Evolutionary conservation across 768 basidiomycete species (phyloP), one percentile per base, ranked within the genome.

Genomic region (Macrolepiota albuminosa): DNA sequence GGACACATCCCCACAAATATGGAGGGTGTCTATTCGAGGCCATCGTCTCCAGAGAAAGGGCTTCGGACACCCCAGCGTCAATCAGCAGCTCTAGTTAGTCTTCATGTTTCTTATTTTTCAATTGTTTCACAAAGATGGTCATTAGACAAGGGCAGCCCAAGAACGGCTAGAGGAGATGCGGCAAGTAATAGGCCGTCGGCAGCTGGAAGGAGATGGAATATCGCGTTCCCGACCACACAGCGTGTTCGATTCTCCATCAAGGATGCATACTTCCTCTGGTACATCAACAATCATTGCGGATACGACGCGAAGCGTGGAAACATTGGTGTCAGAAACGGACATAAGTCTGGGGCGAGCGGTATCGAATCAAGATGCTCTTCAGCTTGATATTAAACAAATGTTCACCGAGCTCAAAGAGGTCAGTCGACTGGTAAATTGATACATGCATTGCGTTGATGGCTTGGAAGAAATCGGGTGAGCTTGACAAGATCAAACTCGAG

Each of bases 121-220:
- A 21, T 14, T 49, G 5, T 37, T 40, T 37, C 33, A 51, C 51
- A 39, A 4, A 45, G 14, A 33, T 54, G 57, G 1, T 54, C 21
- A 33, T 5, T 64, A 93, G 91, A 88, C 83, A 13, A 85, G 73
- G 67, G 91, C 86, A 57, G 90, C 91, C 39, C 86, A 85, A 64
- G 86, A 86, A 39, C 84, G 92, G 26, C 80, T 92, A 78, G 85
- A 91, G 65, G 92, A 94, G 70, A 91, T 94, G 91, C 82, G 86
- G 43, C 83, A 82, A 63, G 75, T 91, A 58, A 91, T 94, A 59
- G 73, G 76, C 40, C 81, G 77, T 61, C 77, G 91, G 63, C 78
- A 83, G 31, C 21, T 57, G 18, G 65, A 66, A 66, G 76, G 72
- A 18, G 87, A 86, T 39, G 71, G 71, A 6, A 76, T 81, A 9